These are phyloP conservation scores for Xylariaceae sp. DNA, from an alignment of 2,329 filamentous ascomycete species.

Conservation along the genomic window DNA sequence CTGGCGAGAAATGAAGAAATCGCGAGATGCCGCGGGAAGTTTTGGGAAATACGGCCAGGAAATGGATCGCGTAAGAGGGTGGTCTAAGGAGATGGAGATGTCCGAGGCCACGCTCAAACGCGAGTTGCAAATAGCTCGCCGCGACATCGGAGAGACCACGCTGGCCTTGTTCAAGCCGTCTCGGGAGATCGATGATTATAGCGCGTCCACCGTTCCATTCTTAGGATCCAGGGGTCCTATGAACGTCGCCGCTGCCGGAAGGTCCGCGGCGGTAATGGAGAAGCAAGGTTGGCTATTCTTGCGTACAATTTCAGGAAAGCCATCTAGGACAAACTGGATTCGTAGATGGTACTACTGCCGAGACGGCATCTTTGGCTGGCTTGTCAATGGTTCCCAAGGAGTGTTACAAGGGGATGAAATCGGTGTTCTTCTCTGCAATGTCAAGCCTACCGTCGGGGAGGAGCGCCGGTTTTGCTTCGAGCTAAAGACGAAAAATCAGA, in stretches of 20 bases:
- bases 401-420: slow-evolving; percentile 97
- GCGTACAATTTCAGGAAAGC: slow-evolving; percentile 81
- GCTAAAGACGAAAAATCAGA: slow-evolving; percentile 95
- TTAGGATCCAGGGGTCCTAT: slow-evolving; percentile 72
- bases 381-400: slow-evolving; percentile 80
- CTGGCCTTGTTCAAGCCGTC: slow-evolving; percentile 76
- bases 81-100: slow-evolving; percentile 91
- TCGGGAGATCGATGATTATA: slow-evolving; percentile 91
- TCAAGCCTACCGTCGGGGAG: slow-evolving; percentile 87
- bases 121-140: slow-evolving; percentile 77
- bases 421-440: slow-evolving; percentile 89
- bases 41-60: slow-evolving; percentile 73
- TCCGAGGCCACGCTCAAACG: slow-evolving; percentile 82
- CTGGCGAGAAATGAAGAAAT: slow-evolving; percentile 81
- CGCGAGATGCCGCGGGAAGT: slow-evolving; percentile 65
- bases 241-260: slow-evolving; percentile 58
- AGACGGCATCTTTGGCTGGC: slow-evolving; percentile 93
- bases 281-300: slow-evolving; percentile 96
- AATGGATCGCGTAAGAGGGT: slow-evolving; percentile 89
- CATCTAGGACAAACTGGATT: slow-evolving; percentile 85
- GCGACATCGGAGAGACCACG: slow-evolving; percentile 79
- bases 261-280: slow-evolving; percentile 61
- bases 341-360: slow-evolving; percentile 95
- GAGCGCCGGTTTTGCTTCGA: slow-evolving; percentile 97
- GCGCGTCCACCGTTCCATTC: slow-evolving; percentile 85